Conservation (phyloP, 805 yeast genomes). For the Grigorovia transvaalensis region DNA sequence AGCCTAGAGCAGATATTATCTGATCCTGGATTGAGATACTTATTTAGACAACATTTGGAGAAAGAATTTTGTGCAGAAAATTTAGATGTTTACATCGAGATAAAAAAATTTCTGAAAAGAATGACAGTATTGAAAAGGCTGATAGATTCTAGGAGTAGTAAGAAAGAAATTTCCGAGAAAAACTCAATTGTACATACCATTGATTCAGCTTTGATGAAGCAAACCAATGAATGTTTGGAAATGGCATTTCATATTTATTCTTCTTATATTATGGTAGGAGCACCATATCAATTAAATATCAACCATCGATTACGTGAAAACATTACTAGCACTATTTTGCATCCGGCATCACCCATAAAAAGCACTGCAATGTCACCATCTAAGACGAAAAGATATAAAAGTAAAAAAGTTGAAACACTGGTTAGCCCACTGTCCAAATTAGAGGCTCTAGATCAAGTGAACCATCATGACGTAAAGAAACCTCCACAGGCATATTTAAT, state of each 20-base stretch:
- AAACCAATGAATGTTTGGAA: slow-evolving; percentile 48
- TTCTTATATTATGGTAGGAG: slow-evolving; percentile 51
- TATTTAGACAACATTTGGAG: slow-evolving; percentile 57
- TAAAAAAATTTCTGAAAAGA: slow-evolving; percentile 42
- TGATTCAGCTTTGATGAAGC: slow-evolving; percentile 32
- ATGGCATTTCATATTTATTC: slow-evolving; percentile 55
- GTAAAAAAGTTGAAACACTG: not conserved
- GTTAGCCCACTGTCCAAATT: not conserved
- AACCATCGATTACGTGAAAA: slow-evolving; percentile 41
- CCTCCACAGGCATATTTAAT: not conserved
- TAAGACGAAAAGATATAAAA: not conserved
- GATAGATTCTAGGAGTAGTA: slow-evolving; percentile 17
- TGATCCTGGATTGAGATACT: slow-evolving; percentile 67
- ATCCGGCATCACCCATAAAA: slow-evolving; percentile 29
- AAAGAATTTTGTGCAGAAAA: slow-evolving; percentile 65
- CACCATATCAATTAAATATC: slow-evolving; percentile 64
- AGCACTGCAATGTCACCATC: not conserved
- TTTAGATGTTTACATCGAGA: slow-evolving; percentile 56
- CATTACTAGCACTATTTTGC: slow-evolving; percentile 33
- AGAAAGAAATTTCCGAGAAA: slow-evolving; percentile 4
- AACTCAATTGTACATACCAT: slow-evolving; percentile 23
- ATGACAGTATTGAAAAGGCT: slow-evolving; percentile 36
- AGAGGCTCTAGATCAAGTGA: not conserved
- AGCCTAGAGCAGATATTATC: slow-evolving; percentile 35
- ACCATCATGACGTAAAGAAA: not conserved